Evolutionary conservation across 768 basidiomycete species (phyloP).

Genomic region (Lactarius evosmus): DNA sequence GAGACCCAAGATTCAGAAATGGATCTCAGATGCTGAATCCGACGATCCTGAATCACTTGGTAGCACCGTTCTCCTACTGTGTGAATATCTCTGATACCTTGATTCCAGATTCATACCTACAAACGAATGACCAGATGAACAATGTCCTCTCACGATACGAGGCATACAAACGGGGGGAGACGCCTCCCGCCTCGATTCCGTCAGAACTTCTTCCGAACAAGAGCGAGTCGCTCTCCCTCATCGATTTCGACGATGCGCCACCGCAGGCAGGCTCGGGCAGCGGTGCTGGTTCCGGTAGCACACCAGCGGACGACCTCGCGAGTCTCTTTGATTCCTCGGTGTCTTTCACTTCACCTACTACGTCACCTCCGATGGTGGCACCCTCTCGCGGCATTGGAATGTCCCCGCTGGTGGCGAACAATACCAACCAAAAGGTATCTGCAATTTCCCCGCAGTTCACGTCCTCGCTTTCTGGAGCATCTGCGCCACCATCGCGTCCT

Average conservation of each 20-base stretch:
- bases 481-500: background rate
- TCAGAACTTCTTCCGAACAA: slow-evolving; percentile 46
- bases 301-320: slow-evolving; percentile 55
- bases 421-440: slow-evolving; percentile 9
- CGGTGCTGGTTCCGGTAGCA: slow-evolving; percentile 28
- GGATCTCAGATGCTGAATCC: slow-evolving; percentile 91
- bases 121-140: slow-evolving; percentile 99
- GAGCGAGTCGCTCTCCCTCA: slow-evolving; percentile 49
- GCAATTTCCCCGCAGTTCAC: slow-evolving; percentile 15
- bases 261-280: slow-evolving; percentile 28
- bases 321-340: slow-evolving; percentile 49
- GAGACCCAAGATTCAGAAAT: slow-evolving; percentile 93
- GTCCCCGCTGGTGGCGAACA: background rate
- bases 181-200: slow-evolving; percentile 61
- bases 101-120: slow-evolving; percentile 78
- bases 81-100: slow-evolving; percentile 11
- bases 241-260: slow-evolving; percentile 68
- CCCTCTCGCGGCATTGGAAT: slow-evolving; percentile 13
- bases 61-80: slow-evolving; percentile 32
- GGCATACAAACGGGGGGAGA: slow-evolving; percentile 91
- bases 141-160: slow-evolving; percentile 87
- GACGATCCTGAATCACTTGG: slow-evolving; percentile 90
- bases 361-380: background rate
- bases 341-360: slow-evolving; percentile 4
- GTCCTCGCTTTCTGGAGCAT: slow-evolving; percentile 11